Evolutionary conservation across 176 grass and related monocot species (phyloP).

Genomic region (Hordeum vulgare): MorexV3_pseudomolecules_assembly NC_058523.1:546438615-546439114

Average conservation of each 20-base stretch:
- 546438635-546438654: background rate
- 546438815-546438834: conserved; percentile 24
- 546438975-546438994: background rate
- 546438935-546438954: background rate
- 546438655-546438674: background rate
- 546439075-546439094: too few species aligned
- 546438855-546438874: conserved; percentile 18
- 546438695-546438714: background rate
- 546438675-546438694: background rate
- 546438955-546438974: background rate
- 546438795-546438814: background rate
- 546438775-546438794: background rate
- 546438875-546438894: background rate
- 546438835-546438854: conserved; percentile 16
- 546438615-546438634: background rate
- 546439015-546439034: too few species aligned
- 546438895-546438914: background rate
- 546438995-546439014: background rate
- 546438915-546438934: background rate
- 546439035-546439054: too few species aligned
- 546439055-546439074: too few species aligned
- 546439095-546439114: too few species aligned
- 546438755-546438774: background rate
- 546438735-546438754: background rate
- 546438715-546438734: background rate